These are phyloP conservation scores for Heritiera littoralis DNA, from an alignment of 345 rosid species.

Conservation along the genomic window DNA sequence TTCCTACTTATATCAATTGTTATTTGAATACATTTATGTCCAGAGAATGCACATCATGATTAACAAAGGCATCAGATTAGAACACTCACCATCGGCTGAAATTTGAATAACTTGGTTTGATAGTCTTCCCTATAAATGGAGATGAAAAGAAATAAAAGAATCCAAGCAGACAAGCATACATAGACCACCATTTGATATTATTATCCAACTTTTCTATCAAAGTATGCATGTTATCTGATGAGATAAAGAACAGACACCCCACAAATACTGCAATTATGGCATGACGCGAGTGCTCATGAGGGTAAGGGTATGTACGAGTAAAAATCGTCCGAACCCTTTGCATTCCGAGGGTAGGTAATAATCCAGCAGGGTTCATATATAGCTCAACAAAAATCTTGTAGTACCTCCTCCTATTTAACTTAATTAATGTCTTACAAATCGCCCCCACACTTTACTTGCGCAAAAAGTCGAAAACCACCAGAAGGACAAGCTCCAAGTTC, in stretches of 20 bases:
- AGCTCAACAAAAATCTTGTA: slow-evolving; percentile 4
- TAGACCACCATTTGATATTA: slow-evolving; percentile 97
- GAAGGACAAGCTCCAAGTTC: slow-evolving; percentile 25
- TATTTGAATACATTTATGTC: not conserved
- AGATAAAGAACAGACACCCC: slow-evolving; percentile 95
- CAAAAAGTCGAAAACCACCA: slow-evolving; percentile 17
- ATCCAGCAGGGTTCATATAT: slow-evolving; percentile 54
- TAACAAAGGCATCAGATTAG: not conserved
- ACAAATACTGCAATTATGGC: slow-evolving; percentile 90
- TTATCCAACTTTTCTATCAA: slow-evolving; percentile 86
- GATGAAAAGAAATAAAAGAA: slow-evolving; percentile 99
- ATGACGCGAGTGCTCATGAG: slow-evolving; percentile 98
- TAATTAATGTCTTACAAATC: slow-evolving; percentile 24
- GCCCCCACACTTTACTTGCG: slow-evolving; percentile 23
- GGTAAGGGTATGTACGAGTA: slow-evolving; percentile 86
- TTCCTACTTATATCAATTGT: not conserved
- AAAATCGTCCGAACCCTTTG: slow-evolving; percentile 90
- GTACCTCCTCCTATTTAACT: not conserved
- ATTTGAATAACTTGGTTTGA: slow-evolving; percentile 94
- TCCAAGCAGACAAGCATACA: slow-evolving; percentile 97
- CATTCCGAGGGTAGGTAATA: slow-evolving; percentile 67
- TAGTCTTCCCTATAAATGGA: slow-evolving; percentile 92
- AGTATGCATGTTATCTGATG: slow-evolving; percentile 95
- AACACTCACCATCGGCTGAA: slow-evolving; percentile 88
- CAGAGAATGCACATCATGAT: not conserved